phyloP scores from a whole-genome alignment of 257 asterid genomes.

The Solanum etuberosum region DNA sequence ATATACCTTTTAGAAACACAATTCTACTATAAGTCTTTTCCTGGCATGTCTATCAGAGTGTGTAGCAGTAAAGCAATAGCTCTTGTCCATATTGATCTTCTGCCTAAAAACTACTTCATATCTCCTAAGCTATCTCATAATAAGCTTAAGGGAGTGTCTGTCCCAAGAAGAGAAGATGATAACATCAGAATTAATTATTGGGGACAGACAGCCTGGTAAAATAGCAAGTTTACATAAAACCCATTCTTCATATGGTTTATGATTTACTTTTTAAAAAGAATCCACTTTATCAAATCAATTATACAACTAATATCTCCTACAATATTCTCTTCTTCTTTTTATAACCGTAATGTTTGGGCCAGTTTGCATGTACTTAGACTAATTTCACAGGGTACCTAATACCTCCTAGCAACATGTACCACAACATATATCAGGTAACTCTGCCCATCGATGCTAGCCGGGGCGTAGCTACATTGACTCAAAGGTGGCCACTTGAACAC shows the following conservation, averaged over 20 bases:
- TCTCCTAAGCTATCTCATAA: not conserved
- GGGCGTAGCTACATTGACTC: not conserved
- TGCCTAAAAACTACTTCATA: not conserved
- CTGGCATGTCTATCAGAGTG: not conserved
- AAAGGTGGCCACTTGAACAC: not conserved
- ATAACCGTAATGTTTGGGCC: not conserved
- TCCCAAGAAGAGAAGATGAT: not conserved
- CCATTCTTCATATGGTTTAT: not conserved
- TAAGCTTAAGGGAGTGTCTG: not conserved
- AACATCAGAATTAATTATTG: not conserved
- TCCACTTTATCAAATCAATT: not conserved
- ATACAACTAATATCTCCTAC: not conserved
- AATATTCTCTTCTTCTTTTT: not conserved
- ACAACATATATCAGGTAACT: not conserved
- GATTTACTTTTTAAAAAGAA: not conserved
- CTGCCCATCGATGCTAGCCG: not conserved
- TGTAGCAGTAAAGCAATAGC: not conserved
- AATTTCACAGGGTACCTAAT: not conserved
- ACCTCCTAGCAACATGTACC: not conserved
- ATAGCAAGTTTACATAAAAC: not conserved
- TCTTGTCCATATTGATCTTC: not conserved
- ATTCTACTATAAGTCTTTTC: not conserved
- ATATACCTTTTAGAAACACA: not conserved
- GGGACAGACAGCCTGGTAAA: not conserved
- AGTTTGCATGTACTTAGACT: not conserved